Conservation (phyloP, 1,139 yeast species). For the Scheffersomyces illinoinensis region DNA sequence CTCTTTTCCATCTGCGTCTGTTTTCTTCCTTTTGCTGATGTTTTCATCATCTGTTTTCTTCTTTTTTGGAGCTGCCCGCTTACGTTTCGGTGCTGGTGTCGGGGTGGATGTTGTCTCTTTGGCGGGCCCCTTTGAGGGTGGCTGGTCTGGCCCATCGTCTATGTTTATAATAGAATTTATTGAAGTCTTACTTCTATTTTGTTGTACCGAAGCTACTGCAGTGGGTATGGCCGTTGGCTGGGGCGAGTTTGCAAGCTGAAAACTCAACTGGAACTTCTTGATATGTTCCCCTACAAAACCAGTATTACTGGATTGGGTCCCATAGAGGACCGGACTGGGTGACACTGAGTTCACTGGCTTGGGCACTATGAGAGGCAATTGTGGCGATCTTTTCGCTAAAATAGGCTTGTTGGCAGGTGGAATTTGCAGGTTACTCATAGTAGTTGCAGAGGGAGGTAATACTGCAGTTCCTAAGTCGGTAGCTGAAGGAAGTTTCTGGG, state of each 20-base stretch:
- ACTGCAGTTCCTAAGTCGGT: neutral
- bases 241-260: conserved; percentile 12
- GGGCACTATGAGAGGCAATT: conserved; percentile 12
- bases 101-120: conserved; percentile 9
- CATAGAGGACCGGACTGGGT: conserved; percentile 3
- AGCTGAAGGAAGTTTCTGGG: neutral
- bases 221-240: conserved; percentile 4
- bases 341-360: conserved; percentile 5
- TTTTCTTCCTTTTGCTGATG: conserved; percentile 13
- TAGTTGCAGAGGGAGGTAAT: neutral
- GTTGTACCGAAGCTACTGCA: conserved; percentile 1
- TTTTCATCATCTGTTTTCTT: conserved; percentile 8
- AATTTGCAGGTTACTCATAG: neutral
- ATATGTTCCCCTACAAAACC: conserved; percentile 22
- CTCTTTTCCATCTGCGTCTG: conserved; percentile 14
- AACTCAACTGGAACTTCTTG: conserved; percentile 33
- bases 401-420: neutral
- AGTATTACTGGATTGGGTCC: neutral
- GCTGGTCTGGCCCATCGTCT: conserved; percentile 24
- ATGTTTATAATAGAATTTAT: conserved; percentile 39
- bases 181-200: conserved; percentile 28
- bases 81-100: conserved; percentile 10
- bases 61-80: conserved; percentile 3
- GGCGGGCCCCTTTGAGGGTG: neutral
- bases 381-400: conserved; percentile 8